Evolutionary conservation across 108 stramenopile species (phyloP), one percentile per base, ranked within the genome.

Genomic region (Poteriospumella lacustris): DNA sequence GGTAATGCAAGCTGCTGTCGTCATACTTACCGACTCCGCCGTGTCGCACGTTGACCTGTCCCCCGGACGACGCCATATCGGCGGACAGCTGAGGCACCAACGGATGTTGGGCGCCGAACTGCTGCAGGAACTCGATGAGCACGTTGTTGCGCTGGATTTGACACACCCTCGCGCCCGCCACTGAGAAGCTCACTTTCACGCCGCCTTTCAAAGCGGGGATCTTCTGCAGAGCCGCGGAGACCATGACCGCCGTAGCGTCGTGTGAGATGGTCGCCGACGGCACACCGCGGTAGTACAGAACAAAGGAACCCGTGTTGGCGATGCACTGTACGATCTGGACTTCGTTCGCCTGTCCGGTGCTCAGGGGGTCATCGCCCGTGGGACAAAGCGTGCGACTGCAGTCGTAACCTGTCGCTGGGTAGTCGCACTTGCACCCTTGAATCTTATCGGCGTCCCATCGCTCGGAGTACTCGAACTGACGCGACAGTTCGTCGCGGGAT

Each of bases 361-460:
- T 64, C 33, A 73, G 70, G 5, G 70, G 70, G 41, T 73, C 70
- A 73, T 73, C 70, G 12, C 70, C 70, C 9, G 43, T 34, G 12
- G 70, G 70, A 73, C 70, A 73, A 42, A 5, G 5, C 70, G 26
- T 3, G 31, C 9, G 67, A 3, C 9, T n/a, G 56, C 83, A 83
- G 39, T 80, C 83, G 0, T 68, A 83, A 0, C 83, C 83, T 9
- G 38, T 39, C 0, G 33, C 56, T 36, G 47, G 47, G 0, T 1
- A 0, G 58, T 84, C 84, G 76, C 84, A 84, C 24, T 68, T 41
- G 43, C 84, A 84, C 1, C 81, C 84, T 29, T 68, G 44, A 1
- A 84, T 70, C 33, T 82, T 81, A 1, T 84, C 76, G 19, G 84
- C 84, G 40, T 84, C 84, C 84, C 84, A 84, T 31, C 29, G 43